Evolutionary conservation across 306 rosid genomes (phyloP), one percentile per base, ranked within the genome.

Genomic region (Fragaria vesca): DNA sequence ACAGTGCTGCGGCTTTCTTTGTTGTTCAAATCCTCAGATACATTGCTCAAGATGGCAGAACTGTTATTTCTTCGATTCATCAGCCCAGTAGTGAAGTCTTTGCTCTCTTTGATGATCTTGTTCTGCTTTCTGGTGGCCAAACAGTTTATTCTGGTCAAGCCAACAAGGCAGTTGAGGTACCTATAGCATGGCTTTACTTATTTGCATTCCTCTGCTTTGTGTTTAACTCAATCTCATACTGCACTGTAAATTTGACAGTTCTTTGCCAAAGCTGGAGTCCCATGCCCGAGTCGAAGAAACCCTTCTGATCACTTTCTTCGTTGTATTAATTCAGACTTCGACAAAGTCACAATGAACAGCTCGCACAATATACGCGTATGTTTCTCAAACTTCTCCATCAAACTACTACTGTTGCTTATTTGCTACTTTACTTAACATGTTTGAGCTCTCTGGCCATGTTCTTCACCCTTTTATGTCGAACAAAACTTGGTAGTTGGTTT

Each of bases 261-360:
- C 89, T 95, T 95, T 83, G 92, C 83, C 66, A 81, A 76, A 81
- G 91, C 93, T 0, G 98, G 95, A 85, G 88, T 95, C 81, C 97
- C 97, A 26, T 95, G 98, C 82, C 97, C 97, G 40, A 89, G 89
- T 79, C 86, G 85, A 84, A 85, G 97, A 88, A 95, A 91, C 78
- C 98, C 98, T 80, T 89, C 97, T 1, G 98, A 95, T 87, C 98
- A 95, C 82, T 92, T 92, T 87, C 95, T 95, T 26, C 92, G 97
- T 24, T 92, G 96, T 65, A 88, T 92, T 11, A 95, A 95, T 83
- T 91, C 98, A 32, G 98, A 91, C 77, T 95, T 95, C 10, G 98
- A 95, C 74, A 73, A 76, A 69, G 87, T 89, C 77, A 87, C 88
- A 28, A 67, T 90, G 73, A 81, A 71, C 80, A 81, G 78, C 57